These are phyloP conservation scores for Papilionanthe hybrid DNA, from an alignment of 116 monocot genomes.

Conservation along the genomic window DNA sequence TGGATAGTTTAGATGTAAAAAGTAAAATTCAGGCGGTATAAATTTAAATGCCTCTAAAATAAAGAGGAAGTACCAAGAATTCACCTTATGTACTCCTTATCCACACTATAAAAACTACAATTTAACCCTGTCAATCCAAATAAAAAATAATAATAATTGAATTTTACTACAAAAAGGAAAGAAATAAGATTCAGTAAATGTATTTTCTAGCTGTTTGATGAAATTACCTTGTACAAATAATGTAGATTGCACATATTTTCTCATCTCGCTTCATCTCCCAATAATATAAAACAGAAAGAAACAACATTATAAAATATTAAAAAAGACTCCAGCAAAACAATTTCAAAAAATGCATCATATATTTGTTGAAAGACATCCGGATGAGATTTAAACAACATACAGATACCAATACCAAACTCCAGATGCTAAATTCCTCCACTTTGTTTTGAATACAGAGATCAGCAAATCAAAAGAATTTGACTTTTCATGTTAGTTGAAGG, in stretches of 20 bases:
- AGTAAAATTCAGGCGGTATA: no score
- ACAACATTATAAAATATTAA: background rate
- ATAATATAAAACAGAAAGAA: background rate
- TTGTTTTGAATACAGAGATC: background rate
- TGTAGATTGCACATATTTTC: background rate
- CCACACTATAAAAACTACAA: no score
- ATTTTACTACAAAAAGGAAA: background rate
- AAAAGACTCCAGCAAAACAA: background rate
- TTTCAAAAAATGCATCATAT: background rate
- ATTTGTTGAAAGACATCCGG: no score
- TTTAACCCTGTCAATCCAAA: background rate
- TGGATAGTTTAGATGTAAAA: no score
- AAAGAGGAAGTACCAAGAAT: background rate
- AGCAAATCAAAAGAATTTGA: background rate
- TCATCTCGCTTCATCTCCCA: background rate
- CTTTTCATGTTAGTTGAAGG: constrained; percentile 4
- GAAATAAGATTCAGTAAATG: background rate
- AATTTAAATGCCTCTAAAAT: no score
- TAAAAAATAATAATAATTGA: background rate
- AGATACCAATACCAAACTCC: background rate
- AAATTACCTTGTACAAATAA: background rate
- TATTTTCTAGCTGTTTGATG: background rate
- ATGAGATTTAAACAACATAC: no score
- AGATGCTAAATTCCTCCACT: background rate
- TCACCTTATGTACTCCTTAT: background rate